Base-by-base conservation (phyloP, 2,329 filamentous ascomycete genomes). In the Pestalotiopsis sp. region DNA sequence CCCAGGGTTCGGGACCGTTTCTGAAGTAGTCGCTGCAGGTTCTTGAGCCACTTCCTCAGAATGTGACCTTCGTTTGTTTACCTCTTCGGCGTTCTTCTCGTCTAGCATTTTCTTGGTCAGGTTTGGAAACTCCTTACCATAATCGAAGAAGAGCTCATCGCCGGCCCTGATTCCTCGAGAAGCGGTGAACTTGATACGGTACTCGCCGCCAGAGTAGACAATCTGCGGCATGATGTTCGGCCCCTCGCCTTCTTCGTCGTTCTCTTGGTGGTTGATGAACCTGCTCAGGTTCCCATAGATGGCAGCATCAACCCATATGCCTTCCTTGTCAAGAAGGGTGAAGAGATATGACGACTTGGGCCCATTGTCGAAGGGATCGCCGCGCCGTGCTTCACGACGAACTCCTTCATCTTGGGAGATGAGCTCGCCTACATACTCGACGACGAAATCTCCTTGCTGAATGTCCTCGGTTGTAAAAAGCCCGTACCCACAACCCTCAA, bases 81-180 rank as follows among this genome's bases (percentile, higher is more conserved):
- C 31, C 31, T 36, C 31, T 36, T 36, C 69, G n/a, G 73, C 76
- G 39, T 80, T 80, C 71, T 82, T 81, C 72, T 82, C 80, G 71
- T 85, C 81, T 36, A 85, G 78, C 27, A 85, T 77, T 69, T 85
- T 86, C 77, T 86, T 85, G 41, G 83, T 89, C 68, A 91, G 77
- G 69, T 90, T 90, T 13, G 88, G 87, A 73, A 91, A 91, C 70
- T 90, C 88, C 74, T 90, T 87, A 57, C 92, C 92, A 73, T 97
- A 96, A 76, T 95, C 88, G 79, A 95, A 97, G 76, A 94, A 92
- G 0, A 97, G 81, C 78, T 96, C 93, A 70, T 94, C 91, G 27
- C 93, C 93, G 3, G 87, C 84, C 69, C 86, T 84, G 75, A 96
- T 92, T 56, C 91, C 86, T 1, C 88, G 84, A 67, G 86, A 83